phyloP scores from a whole-genome alignment of 768 basidiomycete genomes.

The Boletus huronensis region DNA sequence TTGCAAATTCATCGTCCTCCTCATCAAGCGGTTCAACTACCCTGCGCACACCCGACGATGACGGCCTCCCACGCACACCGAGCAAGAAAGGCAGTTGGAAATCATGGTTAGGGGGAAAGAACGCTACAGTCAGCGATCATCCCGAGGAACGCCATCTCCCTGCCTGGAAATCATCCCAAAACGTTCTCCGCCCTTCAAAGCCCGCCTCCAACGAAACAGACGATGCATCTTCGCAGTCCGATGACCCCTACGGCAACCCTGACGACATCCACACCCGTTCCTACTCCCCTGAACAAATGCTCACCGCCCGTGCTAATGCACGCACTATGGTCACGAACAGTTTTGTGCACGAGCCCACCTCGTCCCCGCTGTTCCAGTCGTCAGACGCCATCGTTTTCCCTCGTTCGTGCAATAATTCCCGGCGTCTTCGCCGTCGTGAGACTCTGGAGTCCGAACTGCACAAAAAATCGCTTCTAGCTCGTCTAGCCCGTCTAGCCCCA shows the following conservation, averaged over 20 bases:
- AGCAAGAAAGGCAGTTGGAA: conserved; percentile 51
- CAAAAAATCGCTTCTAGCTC: conserved; percentile 48
- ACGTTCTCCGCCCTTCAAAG: conserved; percentile 21
- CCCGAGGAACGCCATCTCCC: conserved; percentile 23
- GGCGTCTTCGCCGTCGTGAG: conserved; percentile 34
- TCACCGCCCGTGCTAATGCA: conserved; percentile 38
- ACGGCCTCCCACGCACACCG: conserved; percentile 35
- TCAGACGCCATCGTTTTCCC: conserved; percentile 43
- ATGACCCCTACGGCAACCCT: conserved; percentile 30
- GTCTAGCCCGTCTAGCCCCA: conserved; percentile 39
- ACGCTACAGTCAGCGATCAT: conserved; percentile 26
- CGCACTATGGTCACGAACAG: conserved; percentile 44
- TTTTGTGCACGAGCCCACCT: conserved; percentile 37
- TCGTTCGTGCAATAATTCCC: conserved; percentile 49
- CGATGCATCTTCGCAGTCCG: conserved; percentile 38
- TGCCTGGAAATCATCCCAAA: conserved; percentile 32
- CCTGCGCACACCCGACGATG: conserved; percentile 61
- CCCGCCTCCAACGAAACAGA: conserved; percentile 27
- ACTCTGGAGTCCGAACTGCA: conserved; percentile 46
- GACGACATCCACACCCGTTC: conserved; percentile 15
- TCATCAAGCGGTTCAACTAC: conserved; percentile 51
- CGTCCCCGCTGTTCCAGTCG: conserved; percentile 48
- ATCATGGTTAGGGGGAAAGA: conserved; percentile 49
- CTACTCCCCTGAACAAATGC: conserved; percentile 25
- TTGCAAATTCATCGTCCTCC: conserved; percentile 56